These are phyloP conservation scores for Astragalus membranaceus DNA, from an alignment of 306 rosid genomes.

Conservation along the genomic window DNA sequence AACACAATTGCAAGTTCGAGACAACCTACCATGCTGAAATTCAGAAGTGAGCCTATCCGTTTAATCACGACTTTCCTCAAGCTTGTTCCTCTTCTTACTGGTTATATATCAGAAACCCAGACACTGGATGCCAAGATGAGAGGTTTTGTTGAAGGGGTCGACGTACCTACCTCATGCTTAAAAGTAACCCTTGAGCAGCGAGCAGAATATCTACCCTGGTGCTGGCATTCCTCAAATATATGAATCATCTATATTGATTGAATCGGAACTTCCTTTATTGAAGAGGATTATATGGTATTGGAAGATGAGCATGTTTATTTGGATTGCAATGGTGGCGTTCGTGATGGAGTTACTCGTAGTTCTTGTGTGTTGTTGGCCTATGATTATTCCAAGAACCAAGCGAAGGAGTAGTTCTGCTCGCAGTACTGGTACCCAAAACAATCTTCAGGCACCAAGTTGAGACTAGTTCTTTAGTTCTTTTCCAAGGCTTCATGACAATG, in stretches of 20 bases:
- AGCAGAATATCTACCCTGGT: conserved; percentile 65
- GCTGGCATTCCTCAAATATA: conserved; percentile 90
- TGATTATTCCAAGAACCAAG: conserved; percentile 54
- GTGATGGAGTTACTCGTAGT: conserved; percentile 47
- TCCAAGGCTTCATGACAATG: conserved; percentile 4
- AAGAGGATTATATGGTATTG: conserved; percentile 68
- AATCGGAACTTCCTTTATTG: conserved; percentile 62
- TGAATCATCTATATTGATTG: conserved; percentile 49
- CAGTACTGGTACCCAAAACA: conserved; percentile 13
- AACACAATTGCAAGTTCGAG: conserved; percentile 61
- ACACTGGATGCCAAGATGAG: conserved; percentile 54
- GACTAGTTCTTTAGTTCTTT: conserved; percentile 3
- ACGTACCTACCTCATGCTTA: conserved; percentile 69
- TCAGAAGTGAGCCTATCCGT: conserved; percentile 77
- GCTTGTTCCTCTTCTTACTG: conserved; percentile 66
- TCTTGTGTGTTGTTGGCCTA: conserved; percentile 63
- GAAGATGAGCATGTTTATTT: conserved; percentile 62
- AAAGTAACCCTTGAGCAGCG: conserved; percentile 73
- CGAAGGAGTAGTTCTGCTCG: conserved; percentile 35
- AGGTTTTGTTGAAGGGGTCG: conserved; percentile 52
- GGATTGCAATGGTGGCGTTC: conserved; percentile 56
- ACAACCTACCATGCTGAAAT: conserved; percentile 73
- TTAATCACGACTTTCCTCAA: conserved; percentile 53
- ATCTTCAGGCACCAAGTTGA: conserved; percentile 18
- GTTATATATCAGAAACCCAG: conserved; percentile 71